These are phyloP conservation scores for Starmerella kuoi DNA, from an alignment of 805 yeast genomes.

Conservation along the genomic window DNA sequence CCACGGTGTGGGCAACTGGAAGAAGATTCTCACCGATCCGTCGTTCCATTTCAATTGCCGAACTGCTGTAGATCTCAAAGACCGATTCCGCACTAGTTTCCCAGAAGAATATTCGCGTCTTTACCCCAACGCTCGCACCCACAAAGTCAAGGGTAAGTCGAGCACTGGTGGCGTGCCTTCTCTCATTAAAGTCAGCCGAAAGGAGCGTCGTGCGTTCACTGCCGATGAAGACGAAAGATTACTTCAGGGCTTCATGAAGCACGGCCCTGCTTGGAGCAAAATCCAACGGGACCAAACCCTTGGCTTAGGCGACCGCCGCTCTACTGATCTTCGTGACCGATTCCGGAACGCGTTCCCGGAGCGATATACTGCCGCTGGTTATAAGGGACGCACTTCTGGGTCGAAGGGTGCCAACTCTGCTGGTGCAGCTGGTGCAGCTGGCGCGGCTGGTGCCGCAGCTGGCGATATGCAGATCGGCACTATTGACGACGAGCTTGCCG, in stretches of 20 bases:
- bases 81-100: slow-evolving; percentile 35
- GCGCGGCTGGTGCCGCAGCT: not conserved
- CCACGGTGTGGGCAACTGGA: slow-evolving; percentile 38
- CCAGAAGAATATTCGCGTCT: slow-evolving; percentile 36
- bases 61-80: slow-evolving; percentile 37
- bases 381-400: slow-evolving; percentile 29
- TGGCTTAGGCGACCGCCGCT: slow-evolving; percentile 31
- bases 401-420: slow-evolving; percentile 6
- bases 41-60: slow-evolving; percentile 33
- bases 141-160: slow-evolving; percentile 27
- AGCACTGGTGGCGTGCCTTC: slow-evolving; percentile 19
- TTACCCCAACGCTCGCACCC: slow-evolving; percentile 37
- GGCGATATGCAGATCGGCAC: slow-evolving; percentile 14
- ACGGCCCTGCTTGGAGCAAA: slow-evolving; percentile 38
- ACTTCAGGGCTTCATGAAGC: slow-evolving; percentile 33
- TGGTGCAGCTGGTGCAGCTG: slow-evolving; percentile 1
- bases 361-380: slow-evolving; percentile 35
- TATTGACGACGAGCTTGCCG: slow-evolving; percentile 23
- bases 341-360: slow-evolving; percentile 37
- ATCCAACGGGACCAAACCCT: slow-evolving; percentile 33
- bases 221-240: slow-evolving; percentile 34
- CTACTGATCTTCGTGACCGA: slow-evolving; percentile 35
- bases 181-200: slow-evolving; percentile 34
- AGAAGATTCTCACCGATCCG: slow-evolving; percentile 34
- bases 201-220: slow-evolving; percentile 34